phyloP scores from a whole-genome alignment of 495 filamentous ascomycete genomes.

The Penicillium steckii region DNA sequence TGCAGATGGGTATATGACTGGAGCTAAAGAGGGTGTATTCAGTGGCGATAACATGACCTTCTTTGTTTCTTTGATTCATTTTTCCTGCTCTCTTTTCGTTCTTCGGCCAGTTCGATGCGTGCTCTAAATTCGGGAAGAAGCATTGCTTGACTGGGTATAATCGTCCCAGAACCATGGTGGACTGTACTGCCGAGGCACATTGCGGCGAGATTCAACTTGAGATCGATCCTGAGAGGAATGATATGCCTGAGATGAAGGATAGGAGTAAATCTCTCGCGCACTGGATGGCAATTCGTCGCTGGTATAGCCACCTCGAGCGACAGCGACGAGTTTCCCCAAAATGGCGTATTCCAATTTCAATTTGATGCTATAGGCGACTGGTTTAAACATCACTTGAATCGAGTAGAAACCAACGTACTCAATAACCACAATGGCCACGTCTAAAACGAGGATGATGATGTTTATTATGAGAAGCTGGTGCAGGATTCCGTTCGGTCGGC shows the following conservation, averaged over 20 bases:
- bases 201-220: background rate
- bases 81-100: too few relatives aligned
- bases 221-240: background rate
- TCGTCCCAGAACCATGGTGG: slow-evolving; percentile 16
- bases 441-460: slow-evolving; percentile 48
- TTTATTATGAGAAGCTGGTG: slow-evolving; percentile 49
- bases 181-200: slow-evolving; percentile 9
- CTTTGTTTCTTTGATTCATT: too few relatives aligned
- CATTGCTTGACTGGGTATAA: slow-evolving; percentile 3
- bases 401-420: slow-evolving; percentile 48
- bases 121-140: slow-evolving; percentile 3
- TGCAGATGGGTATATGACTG: background rate
- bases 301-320: slow-evolving; percentile 18
- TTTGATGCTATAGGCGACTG: slow-evolving; percentile 53
- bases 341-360: slow-evolving; percentile 54
- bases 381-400: slow-evolving; percentile 50
- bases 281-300: slow-evolving; percentile 15
- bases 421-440: slow-evolving; percentile 44
- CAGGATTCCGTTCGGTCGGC: slow-evolving; percentile 33
- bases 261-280: slow-evolving; percentile 13
- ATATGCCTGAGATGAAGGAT: slow-evolving; percentile 4
- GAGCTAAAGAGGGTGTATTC: too few relatives aligned
- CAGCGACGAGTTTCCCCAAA: slow-evolving; percentile 46
- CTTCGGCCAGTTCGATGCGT: background rate
- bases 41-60: too few relatives aligned